phyloP scores from a whole-genome alignment of 768 basidiomycete species.

The Suillus americanus region DNA sequence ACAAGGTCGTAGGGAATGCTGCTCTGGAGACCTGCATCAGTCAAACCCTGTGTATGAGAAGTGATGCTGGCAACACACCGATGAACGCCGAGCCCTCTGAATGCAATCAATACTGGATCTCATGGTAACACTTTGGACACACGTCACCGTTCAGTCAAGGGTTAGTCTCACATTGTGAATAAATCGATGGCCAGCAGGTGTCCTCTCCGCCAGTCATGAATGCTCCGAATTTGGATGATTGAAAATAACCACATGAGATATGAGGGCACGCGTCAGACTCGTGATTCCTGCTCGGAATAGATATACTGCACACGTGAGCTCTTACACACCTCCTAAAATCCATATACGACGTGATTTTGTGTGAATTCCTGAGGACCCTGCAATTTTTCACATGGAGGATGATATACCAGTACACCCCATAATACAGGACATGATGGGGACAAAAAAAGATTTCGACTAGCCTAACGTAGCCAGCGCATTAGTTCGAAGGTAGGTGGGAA shows the following conservation, averaged over 20 bases:
- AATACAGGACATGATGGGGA: too few species aligned
- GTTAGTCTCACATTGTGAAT: slow-evolving; percentile 42
- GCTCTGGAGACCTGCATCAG: slow-evolving; percentile 35
- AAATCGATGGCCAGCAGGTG: slow-evolving; percentile 29
- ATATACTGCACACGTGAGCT: slow-evolving; percentile 47
- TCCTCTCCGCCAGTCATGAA: not conserved
- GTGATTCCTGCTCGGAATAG: slow-evolving; percentile 42
- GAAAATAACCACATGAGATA: slow-evolving; percentile 1
- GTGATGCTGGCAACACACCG: slow-evolving; percentile 30
- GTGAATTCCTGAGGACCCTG: not conserved
- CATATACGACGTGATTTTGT: not conserved
- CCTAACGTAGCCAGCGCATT: not conserved
- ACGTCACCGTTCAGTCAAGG: not conserved
- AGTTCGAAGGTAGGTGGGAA: not conserved
- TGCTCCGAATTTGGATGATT: slow-evolving; percentile 41
- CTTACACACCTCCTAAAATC: slow-evolving; percentile 52
- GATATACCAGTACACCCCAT: not conserved
- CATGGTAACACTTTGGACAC: not conserved
- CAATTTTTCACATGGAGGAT: not conserved
- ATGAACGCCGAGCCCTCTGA: slow-evolving; percentile 45
- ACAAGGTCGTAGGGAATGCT: slow-evolving; percentile 49
- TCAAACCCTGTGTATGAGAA: not conserved
- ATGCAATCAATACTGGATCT: slow-evolving; percentile 31
- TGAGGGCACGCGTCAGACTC: slow-evolving; percentile 45
- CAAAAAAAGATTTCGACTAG: not conserved